Conservation (phyloP, 768 basidiomycete species). For the Terana coerulea region DNA sequence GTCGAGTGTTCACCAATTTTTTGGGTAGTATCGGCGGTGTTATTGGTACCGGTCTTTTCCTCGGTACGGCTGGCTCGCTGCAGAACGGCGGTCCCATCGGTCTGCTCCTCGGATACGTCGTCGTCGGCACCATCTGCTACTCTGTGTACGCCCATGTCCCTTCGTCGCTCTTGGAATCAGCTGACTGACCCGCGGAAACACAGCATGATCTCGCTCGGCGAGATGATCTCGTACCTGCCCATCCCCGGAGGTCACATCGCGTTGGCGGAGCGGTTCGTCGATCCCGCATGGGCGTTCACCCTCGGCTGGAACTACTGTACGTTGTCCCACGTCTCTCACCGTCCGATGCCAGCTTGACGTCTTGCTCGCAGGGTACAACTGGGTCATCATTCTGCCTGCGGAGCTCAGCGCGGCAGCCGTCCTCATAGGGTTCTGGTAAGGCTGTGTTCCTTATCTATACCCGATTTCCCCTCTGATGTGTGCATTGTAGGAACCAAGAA, state of each 20-base stretch:
- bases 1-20: neutral
- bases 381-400: slow-evolving; percentile 65
- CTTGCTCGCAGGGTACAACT: slow-evolving; percentile 41
- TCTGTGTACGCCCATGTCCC: slow-evolving; percentile 35
- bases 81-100: slow-evolving; percentile 49
- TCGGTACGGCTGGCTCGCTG: slow-evolving; percentile 52
- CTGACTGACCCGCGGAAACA: neutral
- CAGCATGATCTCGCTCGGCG: slow-evolving; percentile 58
- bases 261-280: slow-evolving; percentile 78
- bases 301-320: slow-evolving; percentile 52
- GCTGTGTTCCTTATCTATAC: neutral
- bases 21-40: slow-evolving; percentile 35
- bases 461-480: slow-evolving; percentile 19
- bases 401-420: slow-evolving; percentile 75
- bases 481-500: slow-evolving; percentile 26
- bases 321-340: slow-evolving; percentile 7
- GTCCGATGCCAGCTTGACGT: neutral
- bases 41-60: slow-evolving; percentile 40
- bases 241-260: slow-evolving; percentile 80
- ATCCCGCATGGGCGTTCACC: slow-evolving; percentile 62
- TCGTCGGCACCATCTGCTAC: slow-evolving; percentile 66
- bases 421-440: slow-evolving; percentile 63
- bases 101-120: slow-evolving; percentile 65
- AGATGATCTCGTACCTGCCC: slow-evolving; percentile 77
- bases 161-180: neutral